Base-by-base conservation (phyloP, 2,329 filamentous ascomycete species). In the Pseudogymnoascus verrucosus region DNA sequence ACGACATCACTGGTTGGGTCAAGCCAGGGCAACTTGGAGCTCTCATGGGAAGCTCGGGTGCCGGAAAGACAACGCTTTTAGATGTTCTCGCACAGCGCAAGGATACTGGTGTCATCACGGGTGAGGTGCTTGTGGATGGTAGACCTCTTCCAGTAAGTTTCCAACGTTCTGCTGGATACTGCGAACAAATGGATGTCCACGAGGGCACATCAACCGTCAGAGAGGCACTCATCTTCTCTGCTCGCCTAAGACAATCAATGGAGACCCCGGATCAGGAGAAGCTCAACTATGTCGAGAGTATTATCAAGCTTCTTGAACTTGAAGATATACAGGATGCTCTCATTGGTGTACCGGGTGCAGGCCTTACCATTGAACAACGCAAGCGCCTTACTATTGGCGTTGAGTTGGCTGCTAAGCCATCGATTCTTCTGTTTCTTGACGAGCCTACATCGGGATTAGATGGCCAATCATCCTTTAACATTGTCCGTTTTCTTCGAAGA, bases 181-280 rank as follows among this genome's bases (percentile, higher is more conserved):
- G 93, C 39, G 91, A 96, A 73, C 93, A 96, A 74, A 90, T 96
- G 72, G 93, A 97, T 82, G 82, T 96, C 11, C 92, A 96, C 73
- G 81, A 96, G 59, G 81, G 88, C 57, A 95, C 91, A 69, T 80
- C 87, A 0, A 96, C 93, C 1, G 92, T 96, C 31, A 87, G 93
- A 66, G 93, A 97, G 77, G 91, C 92, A 6, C 82, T 98, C 31
- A 86, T 86, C 69, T 97, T 97, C 76, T 92, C 88, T 70, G 93
- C 93, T 14, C 76, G 93, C 5, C 87, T 97, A 44, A 89, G 93
- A 64, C 93, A 96, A 72, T 90, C 93, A 0, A 85, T 85, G 62
- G 81, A 88, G 60, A 83, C 89, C 12, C 80, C 90, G 1, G 82
- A 81, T 11, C 78, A 84, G 44, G 91, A 96, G 73, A 97, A 96